Base-by-base conservation (phyloP, 1,284 basidiomycete genomes). In the Heterobasidion annosum region DNA sequence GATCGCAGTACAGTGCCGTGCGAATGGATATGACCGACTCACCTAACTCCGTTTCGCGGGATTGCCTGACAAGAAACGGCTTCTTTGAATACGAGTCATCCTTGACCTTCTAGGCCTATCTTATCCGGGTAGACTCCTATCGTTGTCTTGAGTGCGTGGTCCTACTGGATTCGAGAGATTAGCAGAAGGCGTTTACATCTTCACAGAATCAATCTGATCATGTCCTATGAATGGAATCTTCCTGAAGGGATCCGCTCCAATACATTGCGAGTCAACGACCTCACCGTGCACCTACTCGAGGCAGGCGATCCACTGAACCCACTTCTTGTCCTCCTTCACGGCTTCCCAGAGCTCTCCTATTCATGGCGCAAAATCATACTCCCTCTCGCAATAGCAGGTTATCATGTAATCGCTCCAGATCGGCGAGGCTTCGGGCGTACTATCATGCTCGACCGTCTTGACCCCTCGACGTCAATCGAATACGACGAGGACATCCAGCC, bases 281-380 rank as follows among this genome's bases (percentile, higher is more conserved):
- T 83, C 19, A 68, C 74, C 45, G 67, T 77, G 48, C 76, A 81
- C 56, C 65, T 79, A 44, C 70, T 83, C n/a, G 79, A 82, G 58
- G 75, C 77, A 4, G 66, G 61, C 45, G 57, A 64, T 62, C 68
- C 56, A 16, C 57, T 62, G 1, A 59, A 63, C 8, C 79, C 77
- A 2, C 69, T 86, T 12, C 62, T 85, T 54, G 58, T 85, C n/a
- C 73, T 83, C 34, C 65, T 85, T 1, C 82, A 85, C 58, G 83
- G 83, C 42, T 85, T 85, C 62, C 82, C 83, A 10, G 83, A 83
- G 61, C 70, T 85, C 9, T 75, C 79, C 1, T 81, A 78, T 61
- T 84, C 82, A 8, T 84, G 81, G 82, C 73, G 82, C 18, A 78
- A 79, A 56, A 56, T 83, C 34, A 70, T 85, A 40, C 58, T 66